These are phyloP conservation scores for Lecanicillium sp. DNA, from an alignment of 2,329 filamentous ascomycete genomes.

Conservation along the genomic window DNA sequence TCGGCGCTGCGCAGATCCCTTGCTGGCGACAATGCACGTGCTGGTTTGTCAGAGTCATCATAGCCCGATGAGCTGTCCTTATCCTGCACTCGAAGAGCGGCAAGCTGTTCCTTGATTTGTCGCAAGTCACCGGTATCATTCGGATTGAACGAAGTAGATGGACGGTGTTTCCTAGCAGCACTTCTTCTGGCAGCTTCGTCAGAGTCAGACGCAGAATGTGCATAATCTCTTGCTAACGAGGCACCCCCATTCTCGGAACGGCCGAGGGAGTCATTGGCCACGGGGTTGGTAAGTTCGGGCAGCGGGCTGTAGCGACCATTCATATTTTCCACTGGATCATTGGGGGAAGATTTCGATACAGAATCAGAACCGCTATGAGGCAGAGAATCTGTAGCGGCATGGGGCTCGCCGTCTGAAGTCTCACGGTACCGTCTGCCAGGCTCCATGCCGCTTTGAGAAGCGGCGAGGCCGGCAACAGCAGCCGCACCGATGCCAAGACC, in stretches of 20 bases:
- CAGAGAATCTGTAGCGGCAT: too few relatives aligned
- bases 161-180: constrained; percentile 31
- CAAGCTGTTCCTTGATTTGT: constrained; percentile 45
- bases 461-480: constrained; percentile 36
- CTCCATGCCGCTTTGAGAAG: constrained; percentile 31
- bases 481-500: constrained; percentile 45
- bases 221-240: constrained; percentile 29
- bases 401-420: background rate
- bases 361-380: background rate
- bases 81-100: constrained; percentile 32
- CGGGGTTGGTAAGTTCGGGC: background rate
- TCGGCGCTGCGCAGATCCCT: background rate
- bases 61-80: constrained; percentile 17
- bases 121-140: constrained; percentile 46
- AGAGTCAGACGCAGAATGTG: constrained; percentile 32
- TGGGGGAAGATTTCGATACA: background rate
- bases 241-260: background rate
- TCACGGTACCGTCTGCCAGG: constrained; percentile 1
- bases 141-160: constrained; percentile 43
- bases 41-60: too few relatives aligned
- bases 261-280: background rate
- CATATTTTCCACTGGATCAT: background rate
- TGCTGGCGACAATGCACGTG: too few relatives aligned
- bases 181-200: constrained; percentile 34
- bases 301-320: background rate